Base-by-base conservation (phyloP, 75 land plant genomes). In the Cupressus sempervirens region DNA sequence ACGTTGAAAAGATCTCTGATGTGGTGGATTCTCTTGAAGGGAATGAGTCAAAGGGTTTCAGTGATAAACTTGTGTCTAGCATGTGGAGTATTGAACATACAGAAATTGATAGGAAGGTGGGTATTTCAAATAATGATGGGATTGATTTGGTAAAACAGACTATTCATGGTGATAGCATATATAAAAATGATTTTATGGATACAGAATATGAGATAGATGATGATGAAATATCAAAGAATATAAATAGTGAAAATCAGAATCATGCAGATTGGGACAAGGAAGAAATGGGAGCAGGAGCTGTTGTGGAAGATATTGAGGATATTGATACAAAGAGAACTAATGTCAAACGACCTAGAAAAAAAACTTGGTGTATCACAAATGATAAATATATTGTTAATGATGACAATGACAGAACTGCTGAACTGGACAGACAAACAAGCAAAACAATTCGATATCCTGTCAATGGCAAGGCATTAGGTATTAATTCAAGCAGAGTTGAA, bases 281-380 rank as follows among this genome's bases (percentile, higher is more conserved):
- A 46, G 46, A 76, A 7, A 80, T 84, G 43, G 67, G 26, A 62
- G 86, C 56, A 50, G 87, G 58, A 52, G 86, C 67, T 48, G 56
- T 54, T 65, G 87, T 84, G 48, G 85, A 86, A 73, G 87, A 84
- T 46, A 86, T 74, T 84, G 86, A 76, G 74, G 87, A 77, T 62
- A 40, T 84, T 26, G 84, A 70, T 36, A 20, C 41, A 75, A 75
- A 75, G 18, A 75, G 41, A 75, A 70, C 77, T n/a, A 82, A 87
- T 45, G 84, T 72, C 43, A 62, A 82, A 35, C 89, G 87, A 82
- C 91, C 91, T 4, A 87, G 82, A 83, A 89, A 88, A 83, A 82
- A 89, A 67, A 83, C 88, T 70, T 73, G 91, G 72, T 76, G 82
- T 46, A 85, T 87, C 36, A 85, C 85, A 86, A 89, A 83, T 70